Evolutionary conservation across 345 rosid species (phyloP).

Genomic region (Populus ilicifolia): DNA sequence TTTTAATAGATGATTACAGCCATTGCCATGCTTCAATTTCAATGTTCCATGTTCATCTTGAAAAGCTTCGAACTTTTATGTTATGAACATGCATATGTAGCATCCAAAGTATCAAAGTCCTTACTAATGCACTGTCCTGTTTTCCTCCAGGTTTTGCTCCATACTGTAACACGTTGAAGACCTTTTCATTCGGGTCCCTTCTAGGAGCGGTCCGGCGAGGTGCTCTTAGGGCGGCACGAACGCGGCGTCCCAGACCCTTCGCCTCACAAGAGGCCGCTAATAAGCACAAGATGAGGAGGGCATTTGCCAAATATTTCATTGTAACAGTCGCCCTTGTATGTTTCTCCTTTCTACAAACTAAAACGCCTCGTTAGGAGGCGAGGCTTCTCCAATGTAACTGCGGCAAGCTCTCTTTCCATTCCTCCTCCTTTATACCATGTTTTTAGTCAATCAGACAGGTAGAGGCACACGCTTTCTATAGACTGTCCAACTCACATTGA

Average conservation of each 20-base stretch:
- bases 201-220: neutral
- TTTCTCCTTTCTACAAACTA: neutral
- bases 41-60: neutral
- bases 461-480: constrained; percentile 1
- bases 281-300: constrained; percentile 14
- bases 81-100: neutral
- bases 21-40: too few species aligned
- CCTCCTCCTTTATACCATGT: constrained; percentile 9
- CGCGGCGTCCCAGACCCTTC: neutral
- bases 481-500: neutral
- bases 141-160: constrained; percentile 35
- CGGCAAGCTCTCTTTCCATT: constrained; percentile 8
- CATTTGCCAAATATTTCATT: constrained; percentile 4
- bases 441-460: neutral
- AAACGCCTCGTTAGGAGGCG: constrained; percentile 7
- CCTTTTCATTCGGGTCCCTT: constrained; percentile 28
- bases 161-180: constrained; percentile 36
- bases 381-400: neutral
- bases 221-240: neutral
- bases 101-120: too few species aligned
- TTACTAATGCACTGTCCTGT: constrained; percentile 34
- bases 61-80: too few species aligned
- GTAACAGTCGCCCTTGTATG: neutral
- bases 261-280: neutral
- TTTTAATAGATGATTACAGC: too few species aligned